These are phyloP conservation scores for Eremomyces bilateralis DNA, from an alignment of 495 filamentous ascomycete species.

Conservation along the genomic window DNA sequence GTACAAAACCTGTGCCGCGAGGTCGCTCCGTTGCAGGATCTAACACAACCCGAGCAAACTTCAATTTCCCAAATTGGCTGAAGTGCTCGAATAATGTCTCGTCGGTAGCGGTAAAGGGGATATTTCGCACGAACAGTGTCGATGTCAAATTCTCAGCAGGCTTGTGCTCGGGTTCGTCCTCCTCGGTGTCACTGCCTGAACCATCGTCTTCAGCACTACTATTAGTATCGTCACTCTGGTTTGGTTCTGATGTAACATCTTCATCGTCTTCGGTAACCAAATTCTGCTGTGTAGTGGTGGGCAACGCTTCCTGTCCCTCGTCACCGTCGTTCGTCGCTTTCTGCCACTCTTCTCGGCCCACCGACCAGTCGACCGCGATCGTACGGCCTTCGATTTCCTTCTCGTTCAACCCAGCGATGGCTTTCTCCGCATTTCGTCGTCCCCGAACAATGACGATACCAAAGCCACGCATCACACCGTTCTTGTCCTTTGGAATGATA, in stretches of 20 bases:
- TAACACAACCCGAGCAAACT: slow-evolving; percentile 76
- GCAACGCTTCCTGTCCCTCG: slow-evolving; percentile 10
- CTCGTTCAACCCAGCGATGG: slow-evolving; percentile 65
- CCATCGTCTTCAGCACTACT: slow-evolving; percentile 18
- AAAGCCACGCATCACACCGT: slow-evolving; percentile 55
- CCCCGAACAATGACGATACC: slow-evolving; percentile 81
- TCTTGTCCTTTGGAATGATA: slow-evolving; percentile 47
- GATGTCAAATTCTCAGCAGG: slow-evolving; percentile 35
- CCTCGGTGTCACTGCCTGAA: slow-evolving; percentile 18
- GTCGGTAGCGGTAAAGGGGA: slow-evolving; percentile 72
- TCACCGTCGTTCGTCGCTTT: slow-evolving; percentile 18
- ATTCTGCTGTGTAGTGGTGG: slow-evolving; percentile 17
- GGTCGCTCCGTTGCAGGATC: slow-evolving; percentile 67
- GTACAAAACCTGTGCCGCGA: slow-evolving; percentile 84
- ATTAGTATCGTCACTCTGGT: slow-evolving; percentile 12
- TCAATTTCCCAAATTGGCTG: slow-evolving; percentile 52
- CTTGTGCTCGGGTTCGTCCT: slow-evolving; percentile 18
- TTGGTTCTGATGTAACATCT: slow-evolving; percentile 19
- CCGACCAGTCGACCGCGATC: slow-evolving; percentile 88
- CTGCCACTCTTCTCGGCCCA: slow-evolving; percentile 76
- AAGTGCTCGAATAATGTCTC: slow-evolving; percentile 67
- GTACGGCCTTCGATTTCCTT: slow-evolving; percentile 71
- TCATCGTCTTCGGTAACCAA: slow-evolving; percentile 28
- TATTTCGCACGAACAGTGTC: slow-evolving; percentile 83
- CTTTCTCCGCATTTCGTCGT: slow-evolving; percentile 79